Conservation (phyloP, 768 basidiomycete genomes). For the Boletus reticulatus region DNA sequence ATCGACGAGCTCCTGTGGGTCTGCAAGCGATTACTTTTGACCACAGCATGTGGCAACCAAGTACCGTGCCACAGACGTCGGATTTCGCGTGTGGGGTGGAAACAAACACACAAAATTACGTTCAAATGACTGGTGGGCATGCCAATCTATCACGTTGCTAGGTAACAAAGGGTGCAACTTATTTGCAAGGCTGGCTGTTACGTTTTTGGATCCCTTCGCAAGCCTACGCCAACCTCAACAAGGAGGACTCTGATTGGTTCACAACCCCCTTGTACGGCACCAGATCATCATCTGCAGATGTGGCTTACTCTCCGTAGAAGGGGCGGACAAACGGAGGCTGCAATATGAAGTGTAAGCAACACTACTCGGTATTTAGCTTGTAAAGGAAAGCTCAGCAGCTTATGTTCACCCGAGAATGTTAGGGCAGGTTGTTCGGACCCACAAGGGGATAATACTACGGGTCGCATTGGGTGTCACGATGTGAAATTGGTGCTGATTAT, state of each 20-base stretch:
- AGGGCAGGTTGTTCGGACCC: not conserved
- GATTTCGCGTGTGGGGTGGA: not conserved
- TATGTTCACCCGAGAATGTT: not conserved
- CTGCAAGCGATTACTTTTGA: constrained; percentile 33
- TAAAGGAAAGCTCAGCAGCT: no score
- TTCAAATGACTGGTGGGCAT: constrained; percentile 13
- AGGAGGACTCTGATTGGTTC: no score
- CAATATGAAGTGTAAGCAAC: not conserved
- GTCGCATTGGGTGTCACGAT: no score
- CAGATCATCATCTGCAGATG: no score
- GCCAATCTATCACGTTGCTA: constrained; percentile 10
- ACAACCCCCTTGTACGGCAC: no score
- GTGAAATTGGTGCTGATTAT: not conserved
- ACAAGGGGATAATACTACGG: no score
- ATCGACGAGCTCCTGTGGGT: constrained; percentile 38
- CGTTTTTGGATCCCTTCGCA: no score
- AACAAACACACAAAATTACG: constrained; percentile 21
- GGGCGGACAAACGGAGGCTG: not conserved
- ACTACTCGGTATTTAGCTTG: no score
- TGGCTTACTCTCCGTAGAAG: not conserved
- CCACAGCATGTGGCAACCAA: constrained; percentile 50
- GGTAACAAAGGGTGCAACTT: constrained; percentile 3
- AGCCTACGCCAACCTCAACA: no score
- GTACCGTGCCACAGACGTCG: not conserved
- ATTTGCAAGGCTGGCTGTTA: no score